Evolutionary conservation across 345 rosid genomes (phyloP), one percentile per base, ranked within the genome.

Genomic region (Ricinus communis): DNA sequence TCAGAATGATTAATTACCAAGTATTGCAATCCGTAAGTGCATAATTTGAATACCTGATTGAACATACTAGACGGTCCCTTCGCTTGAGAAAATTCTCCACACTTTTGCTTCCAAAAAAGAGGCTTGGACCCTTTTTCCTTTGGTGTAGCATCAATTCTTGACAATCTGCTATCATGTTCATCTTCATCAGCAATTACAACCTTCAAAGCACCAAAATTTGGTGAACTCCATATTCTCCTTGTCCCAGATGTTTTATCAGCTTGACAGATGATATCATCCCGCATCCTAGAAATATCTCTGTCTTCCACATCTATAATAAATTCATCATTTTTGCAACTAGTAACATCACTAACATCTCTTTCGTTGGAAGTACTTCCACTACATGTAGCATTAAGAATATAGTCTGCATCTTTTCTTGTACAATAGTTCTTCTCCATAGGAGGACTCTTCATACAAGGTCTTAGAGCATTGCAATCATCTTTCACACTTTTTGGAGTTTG

Each of bases 161-260:
- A 69, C 43, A 41, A 25, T 50, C 54, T 65, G 68, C 66, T 72
- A 58, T 66, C 67, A 56, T 82, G 81, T 52, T 77, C 85, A 60
- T 76, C 79, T 65, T 82, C 74, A 70, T 68, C 76, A 11, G 82
- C 72, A 76, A 87, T 71, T 64, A 79, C 81, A 76, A 93, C 69
- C 82, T 81, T 88, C 81, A 90, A 81, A 53, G 88, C 80, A 74
- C 81, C 82, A 61, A 85, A 41, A 60, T 84, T 82, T 2, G 96
- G 95, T n/a, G 96, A 86, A 72, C 86, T 83, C 85, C 90, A 86
- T 25, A 84, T 83, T 79, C 83, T 86, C 76, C 93, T 76, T 18
- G 87, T 28, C 64, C 88, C 82, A 47, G 51, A 50, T 71, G 77
- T 47, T 71, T 64, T 85, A 41, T 85, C 85, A 50, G 79, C 63